Base-by-base conservation (phyloP, 208 protist species). In the Crithidia acanthocephali region DNA sequence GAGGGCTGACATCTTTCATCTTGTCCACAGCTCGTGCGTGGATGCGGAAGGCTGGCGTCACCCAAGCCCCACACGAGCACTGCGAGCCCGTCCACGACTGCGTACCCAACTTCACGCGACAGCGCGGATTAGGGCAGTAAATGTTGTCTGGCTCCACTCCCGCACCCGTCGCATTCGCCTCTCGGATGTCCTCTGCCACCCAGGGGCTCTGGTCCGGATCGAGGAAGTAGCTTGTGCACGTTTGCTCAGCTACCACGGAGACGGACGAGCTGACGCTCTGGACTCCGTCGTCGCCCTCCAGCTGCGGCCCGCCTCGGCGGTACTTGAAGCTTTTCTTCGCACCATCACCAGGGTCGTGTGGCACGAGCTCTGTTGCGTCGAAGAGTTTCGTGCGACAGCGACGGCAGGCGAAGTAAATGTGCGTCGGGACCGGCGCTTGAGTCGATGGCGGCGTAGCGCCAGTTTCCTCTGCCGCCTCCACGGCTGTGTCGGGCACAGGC, bases 61-160 rank as follows among this genome's bases (percentile, higher is more conserved):
- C 79, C 89, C 92, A 96, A 37, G 81, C 79, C 13, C 92, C 92
- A 65, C 92, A 96, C 13, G 83, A 91, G 77, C 92, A 96, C 79
- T 88, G 88, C 27, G 85, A 80, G 0, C 92, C 92, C 0, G 80
- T 79, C 89, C 92, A 96, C 56, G 83, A 91, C 81, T 95, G 92
- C 59, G 89, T 91, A 20, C 92, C 92, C 50, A 96, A 76, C 76
- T 96, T 96, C 9, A 74, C 76, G n/a, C 57, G 42, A 53, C 92
- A 96, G 33, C 63, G 73, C 15, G 37, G 25, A 47, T 95, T 84
- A 18, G 81, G 84, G 72, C 92, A 96, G 70, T 93, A 93, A 52
- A 96, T 87, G 2, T 87, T 95, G 76, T 96, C 92, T 0, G 92
- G 92, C 40, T 68, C 59, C 25, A 91, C 80, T 13, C 74, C 83